Evolutionary conservation across 1,284 basidiomycete species (phyloP).

Genomic region (Filobasidium uniguttulatum): DNA sequence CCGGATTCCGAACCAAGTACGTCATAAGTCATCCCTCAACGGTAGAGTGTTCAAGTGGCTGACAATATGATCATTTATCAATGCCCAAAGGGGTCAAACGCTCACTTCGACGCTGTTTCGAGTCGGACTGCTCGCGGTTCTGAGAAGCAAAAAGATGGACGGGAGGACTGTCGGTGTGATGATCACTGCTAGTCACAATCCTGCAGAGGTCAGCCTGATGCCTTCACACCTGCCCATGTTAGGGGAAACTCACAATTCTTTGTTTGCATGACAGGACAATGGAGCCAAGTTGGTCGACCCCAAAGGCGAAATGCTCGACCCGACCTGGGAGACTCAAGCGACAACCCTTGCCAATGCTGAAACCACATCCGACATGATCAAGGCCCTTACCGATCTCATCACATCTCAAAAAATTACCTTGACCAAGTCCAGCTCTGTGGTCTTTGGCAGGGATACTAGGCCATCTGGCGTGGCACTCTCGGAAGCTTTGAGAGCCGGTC

Average conservation of each 20-base stretch:
- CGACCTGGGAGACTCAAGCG: conserved; percentile 82
- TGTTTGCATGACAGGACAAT: conserved; percentile 58
- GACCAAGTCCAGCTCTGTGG: conserved; percentile 59
- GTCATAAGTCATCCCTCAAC: conserved; percentile 29
- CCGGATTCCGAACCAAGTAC: conserved; percentile 84
- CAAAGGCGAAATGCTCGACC: conserved; percentile 96
- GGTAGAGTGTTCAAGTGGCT: neutral
- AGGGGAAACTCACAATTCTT: neutral
- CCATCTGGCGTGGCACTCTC: conserved; percentile 77
- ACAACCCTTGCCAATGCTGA: conserved; percentile 78
- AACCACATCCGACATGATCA: conserved; percentile 57
- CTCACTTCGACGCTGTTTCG: conserved; percentile 91
- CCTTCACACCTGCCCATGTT: conserved; percentile 1
- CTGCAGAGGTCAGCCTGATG: conserved; percentile 55
- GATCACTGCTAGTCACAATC: conserved; percentile 98
- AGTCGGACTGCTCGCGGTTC: conserved; percentile 75
- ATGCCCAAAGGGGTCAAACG: neutral
- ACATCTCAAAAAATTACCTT: conserved; percentile 61
- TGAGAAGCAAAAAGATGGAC: conserved; percentile 77
- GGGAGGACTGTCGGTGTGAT: conserved; percentile 92
- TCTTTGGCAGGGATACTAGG: conserved; percentile 87
- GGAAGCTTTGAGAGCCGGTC: conserved; percentile 66
- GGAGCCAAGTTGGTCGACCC: conserved; percentile 97
- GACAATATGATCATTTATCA: neutral
- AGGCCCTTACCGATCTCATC: conserved; percentile 53